Base-by-base conservation (phyloP, 2,329 filamentous ascomycete species). In the Coniochaeta ligniaria region DNA sequence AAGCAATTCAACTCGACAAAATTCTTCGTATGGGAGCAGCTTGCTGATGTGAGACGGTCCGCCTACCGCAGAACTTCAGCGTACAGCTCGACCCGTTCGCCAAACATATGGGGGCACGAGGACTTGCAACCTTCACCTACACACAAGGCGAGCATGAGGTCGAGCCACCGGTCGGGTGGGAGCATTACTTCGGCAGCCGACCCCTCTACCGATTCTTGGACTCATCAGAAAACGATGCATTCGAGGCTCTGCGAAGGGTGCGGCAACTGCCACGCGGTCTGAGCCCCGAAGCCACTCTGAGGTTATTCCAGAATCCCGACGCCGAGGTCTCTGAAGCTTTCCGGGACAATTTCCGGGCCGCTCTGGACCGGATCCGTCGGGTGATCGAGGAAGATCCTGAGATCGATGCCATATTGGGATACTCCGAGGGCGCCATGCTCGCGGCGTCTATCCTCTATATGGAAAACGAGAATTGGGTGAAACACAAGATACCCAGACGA, bases 391-490 rank as follows among this genome's bases (percentile, higher is more conserved):
- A 61, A 35, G 59, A 69, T 31, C 63, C 63, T 7, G 67, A 69
- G 26, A 64, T 69, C 16, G 64, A 69, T 59, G 66, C 63, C 57
- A 59, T 66, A 31, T 58, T 65, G 28, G 66, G 63, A 17, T 66
- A 66, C 60, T 66, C 61, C n/a, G 67, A 66, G 62, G 68, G 63
- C n/a, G 68, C 68, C 57, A 69, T 69, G 65, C 58, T 69, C 1
- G 63, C 59, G 1, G 66, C 67, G 11, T 35, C 54, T 2, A 57
- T 57, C n/a, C n/a, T 57, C 31, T 57, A 57, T 17, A 31, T 38
- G 22, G 31, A 57, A 17, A n/a, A 57, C 26, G 5, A 57, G 3
- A 20, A 26, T 4, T 57, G 54, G 54, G 31, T 57, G 17, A 57
- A 38, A 17, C 3, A 57, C 31, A 20, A 57, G 31, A 12, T 57